Conservation (phyloP, 208 protist genomes). For the Tritrichomonas musculus region DNA sequence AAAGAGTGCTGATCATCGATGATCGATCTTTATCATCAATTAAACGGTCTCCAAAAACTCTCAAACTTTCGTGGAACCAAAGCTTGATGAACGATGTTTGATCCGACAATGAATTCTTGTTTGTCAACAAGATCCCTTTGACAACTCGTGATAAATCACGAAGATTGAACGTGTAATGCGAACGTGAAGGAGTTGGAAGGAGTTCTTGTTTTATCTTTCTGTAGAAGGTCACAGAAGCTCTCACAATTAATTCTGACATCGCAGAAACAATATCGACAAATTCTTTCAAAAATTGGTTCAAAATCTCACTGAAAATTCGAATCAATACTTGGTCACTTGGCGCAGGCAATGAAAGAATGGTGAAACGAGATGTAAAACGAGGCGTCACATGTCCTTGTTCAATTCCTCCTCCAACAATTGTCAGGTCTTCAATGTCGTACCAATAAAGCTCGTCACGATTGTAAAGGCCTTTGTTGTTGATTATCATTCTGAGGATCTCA, state of each 20-base stretch:
- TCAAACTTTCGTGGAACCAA: slow-evolving; percentile 59
- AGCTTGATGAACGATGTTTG: slow-evolving; percentile 47
- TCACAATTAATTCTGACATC: slow-evolving; percentile 45
- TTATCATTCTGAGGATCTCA: slow-evolving; percentile 87
- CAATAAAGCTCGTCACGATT: slow-evolving; percentile 83
- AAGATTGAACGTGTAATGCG: slow-evolving; percentile 64
- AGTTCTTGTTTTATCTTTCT: slow-evolving; percentile 46
- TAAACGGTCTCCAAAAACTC: slow-evolving; percentile 61
- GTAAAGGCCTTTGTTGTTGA: slow-evolving; percentile 88
- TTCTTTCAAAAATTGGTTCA: slow-evolving; percentile 46
- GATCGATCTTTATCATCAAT: slow-evolving; percentile 50
- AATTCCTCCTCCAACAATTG: slow-evolving; percentile 59
- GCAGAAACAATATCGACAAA: slow-evolving; percentile 43
- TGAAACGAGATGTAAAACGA: slow-evolving; percentile 91
- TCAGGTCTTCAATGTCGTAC: slow-evolving; percentile 74
- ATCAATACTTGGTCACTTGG: slow-evolving; percentile 41
- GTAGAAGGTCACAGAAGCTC: slow-evolving; percentile 52
- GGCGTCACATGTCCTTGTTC: slow-evolving; percentile 65
- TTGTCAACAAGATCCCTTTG: slow-evolving; percentile 28
- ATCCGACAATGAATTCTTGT: background rate
- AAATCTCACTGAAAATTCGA: slow-evolving; percentile 59
- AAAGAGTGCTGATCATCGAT: slow-evolving; percentile 48
- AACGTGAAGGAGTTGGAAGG: slow-evolving; percentile 57
- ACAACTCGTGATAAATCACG: slow-evolving; percentile 57
- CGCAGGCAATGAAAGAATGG: slow-evolving; percentile 56